Base-by-base conservation (phyloP, 805 yeast species). In the Metschnikowia lachancei region DNA sequence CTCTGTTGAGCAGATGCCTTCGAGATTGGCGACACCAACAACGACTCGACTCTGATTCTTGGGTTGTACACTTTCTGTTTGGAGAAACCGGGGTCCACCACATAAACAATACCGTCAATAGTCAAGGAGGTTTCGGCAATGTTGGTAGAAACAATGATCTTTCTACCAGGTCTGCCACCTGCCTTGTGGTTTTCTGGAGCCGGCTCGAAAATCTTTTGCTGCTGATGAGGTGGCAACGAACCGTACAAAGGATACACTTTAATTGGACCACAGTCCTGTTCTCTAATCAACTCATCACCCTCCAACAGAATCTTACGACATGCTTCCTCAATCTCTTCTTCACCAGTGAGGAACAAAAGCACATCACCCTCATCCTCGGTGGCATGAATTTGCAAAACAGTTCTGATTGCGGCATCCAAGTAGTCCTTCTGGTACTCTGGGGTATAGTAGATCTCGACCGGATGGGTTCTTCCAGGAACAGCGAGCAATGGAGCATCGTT, bases 101-200 rank as follows among this genome's bases (percentile, higher is more conserved):
- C 99, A 62, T 89, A 94, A 7, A 92, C 98, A 54, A 92, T 87
- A 62, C 99, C 98, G 63, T 92, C 98, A 60, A 92, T 94, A 50
- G 99, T 92, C 69, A 92, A 79, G 29, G 98, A 94, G 1, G 99
- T 92, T 73, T 92, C 99, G 13, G 99, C 99, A 63, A 92, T 94
- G 61, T 94, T 92, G 24, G 99, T 92, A 19, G 97, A 82, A 9
- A 92, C 79, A 56, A 92, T 87, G 28, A 92, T 86, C 67, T 92
- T 92, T 65, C 99, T 80, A 31, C 99, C 98, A n/a, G 96, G 95
- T 62, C 84, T 80, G 12, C 95, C 96, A 55, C 83, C 82, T 39
- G 81, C 81, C 13, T 77, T 76, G 55, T 79, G 79, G 24, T 92
- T 83, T 39, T 67, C 75, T 5, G 94, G 94, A 1, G 99, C 98